These are phyloP conservation scores for Blastomyces silverae DNA, from an alignment of 2,329 filamentous ascomycete species.

Conservation along the genomic window DNA sequence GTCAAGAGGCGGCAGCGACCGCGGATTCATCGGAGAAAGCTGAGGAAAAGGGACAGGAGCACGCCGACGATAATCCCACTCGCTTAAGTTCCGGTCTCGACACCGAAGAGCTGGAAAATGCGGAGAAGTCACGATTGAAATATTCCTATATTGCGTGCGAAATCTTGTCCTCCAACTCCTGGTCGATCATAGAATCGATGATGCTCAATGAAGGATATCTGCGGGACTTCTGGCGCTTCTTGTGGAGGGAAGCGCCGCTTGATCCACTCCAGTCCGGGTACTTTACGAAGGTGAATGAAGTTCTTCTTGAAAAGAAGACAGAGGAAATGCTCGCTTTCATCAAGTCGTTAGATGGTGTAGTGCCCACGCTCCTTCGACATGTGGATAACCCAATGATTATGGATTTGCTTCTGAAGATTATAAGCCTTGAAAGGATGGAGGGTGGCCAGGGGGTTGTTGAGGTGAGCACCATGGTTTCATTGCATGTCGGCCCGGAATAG, in stretches of 20 bases:
- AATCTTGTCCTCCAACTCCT: slow-evolving; percentile 89
- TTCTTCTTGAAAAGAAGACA: slow-evolving; percentile 95
- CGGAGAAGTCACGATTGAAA: slow-evolving; percentile 84
- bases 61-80: slow-evolving; percentile 44
- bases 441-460: slow-evolving; percentile 89
- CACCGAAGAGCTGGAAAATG: slow-evolving; percentile 56
- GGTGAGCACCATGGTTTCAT: slow-evolving; percentile 46
- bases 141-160: slow-evolving; percentile 93
- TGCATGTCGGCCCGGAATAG: background rate
- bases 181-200: slow-evolving; percentile 90
- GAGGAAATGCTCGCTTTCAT: slow-evolving; percentile 92
- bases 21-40: slow-evolving; percentile 22
- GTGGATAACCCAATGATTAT: slow-evolving; percentile 98
- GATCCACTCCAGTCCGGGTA: slow-evolving; percentile 94
- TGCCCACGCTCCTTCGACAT: slow-evolving; percentile 80
- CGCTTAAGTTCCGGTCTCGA: slow-evolving; percentile 25
- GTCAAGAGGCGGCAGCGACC: slow-evolving; percentile 27
- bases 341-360: slow-evolving; percentile 71
- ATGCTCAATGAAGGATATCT: slow-evolving; percentile 76
- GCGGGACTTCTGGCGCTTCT: slow-evolving; percentile 82
- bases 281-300: slow-evolving; percentile 98
- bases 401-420: slow-evolving; percentile 94
- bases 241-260: slow-evolving; percentile 74
- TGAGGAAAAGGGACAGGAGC: slow-evolving; percentile 25
- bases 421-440: slow-evolving; percentile 88